These are phyloP conservation scores for Hyparrhenia diplandra DNA, from an alignment of 176 grass and related monocot genomes.

Conservation along the genomic window DNA sequence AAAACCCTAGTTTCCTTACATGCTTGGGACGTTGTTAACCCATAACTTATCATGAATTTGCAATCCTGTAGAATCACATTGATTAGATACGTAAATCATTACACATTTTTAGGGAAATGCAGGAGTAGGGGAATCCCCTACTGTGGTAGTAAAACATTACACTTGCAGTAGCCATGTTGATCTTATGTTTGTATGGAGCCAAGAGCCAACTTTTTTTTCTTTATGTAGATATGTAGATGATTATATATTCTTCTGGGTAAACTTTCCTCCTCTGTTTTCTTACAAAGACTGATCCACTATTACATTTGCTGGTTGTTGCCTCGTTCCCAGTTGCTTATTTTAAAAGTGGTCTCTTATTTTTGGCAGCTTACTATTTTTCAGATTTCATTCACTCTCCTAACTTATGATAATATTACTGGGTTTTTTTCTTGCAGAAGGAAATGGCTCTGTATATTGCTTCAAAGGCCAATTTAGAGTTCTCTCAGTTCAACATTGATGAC, in stretches of 20 bases:
- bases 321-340: conserved; percentile 15
- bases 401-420: conserved; percentile 8
- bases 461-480: conserved; percentile 93
- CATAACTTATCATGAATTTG: not conserved
- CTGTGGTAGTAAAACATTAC: not conserved
- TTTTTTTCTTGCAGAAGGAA: conserved; percentile 76
- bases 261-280: conserved; percentile 1
- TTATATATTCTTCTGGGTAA: conserved; percentile 18
- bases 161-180: conserved; percentile 4
- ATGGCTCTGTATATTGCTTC: conserved; percentile 96
- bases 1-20: not conserved
- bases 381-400: not conserved
- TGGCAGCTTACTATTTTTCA: not conserved
- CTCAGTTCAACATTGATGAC: conserved; percentile 97
- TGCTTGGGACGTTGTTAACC: not conserved
- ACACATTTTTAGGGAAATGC: not conserved
- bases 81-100: not conserved
- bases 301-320: not conserved
- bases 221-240: not conserved
- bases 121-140: not conserved
- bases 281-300: not conserved
- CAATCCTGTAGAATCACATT: not conserved
- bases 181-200: not conserved
- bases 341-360: not conserved
- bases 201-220: not conserved